Percentiles rank a stretch among this genome's conserved stretches.
Evolutionary conservation across 2,329 filamentous ascomycete genomes (phyloP).

Genomic region (Thielaviopsis ethacetica): DNA sequence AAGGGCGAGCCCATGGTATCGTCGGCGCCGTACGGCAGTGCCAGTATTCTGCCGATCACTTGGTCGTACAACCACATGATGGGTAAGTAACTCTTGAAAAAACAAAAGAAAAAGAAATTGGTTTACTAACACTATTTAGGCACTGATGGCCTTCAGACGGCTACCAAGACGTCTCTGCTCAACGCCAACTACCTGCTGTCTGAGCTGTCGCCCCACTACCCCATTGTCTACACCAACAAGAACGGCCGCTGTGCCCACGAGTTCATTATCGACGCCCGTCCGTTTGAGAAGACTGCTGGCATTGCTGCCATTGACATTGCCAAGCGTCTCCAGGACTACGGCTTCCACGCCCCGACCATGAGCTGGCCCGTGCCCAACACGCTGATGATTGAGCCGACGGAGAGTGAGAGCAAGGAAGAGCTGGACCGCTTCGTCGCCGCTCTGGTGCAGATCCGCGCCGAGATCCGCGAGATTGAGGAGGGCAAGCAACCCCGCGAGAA

Average conservation of each 20-base stretch:
- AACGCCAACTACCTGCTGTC: constrained; percentile 96
- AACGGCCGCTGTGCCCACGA: constrained; percentile 86
- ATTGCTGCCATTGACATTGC: constrained; percentile 90
- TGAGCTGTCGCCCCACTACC: constrained; percentile 70
- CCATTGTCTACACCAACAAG: constrained; percentile 84
- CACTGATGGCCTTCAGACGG: constrained; percentile 63
- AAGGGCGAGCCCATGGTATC: constrained; percentile 45
- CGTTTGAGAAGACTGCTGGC: constrained; percentile 67
- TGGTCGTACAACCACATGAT: constrained; percentile 95
- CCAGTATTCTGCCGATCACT: constrained; percentile 83
- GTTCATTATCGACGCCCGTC: constrained; percentile 82
- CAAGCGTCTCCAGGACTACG: constrained; percentile 92
- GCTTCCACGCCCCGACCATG: constrained; percentile 96
- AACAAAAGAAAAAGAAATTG: no score
- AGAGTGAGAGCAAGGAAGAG: constrained; percentile 82
- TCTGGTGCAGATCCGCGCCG: constrained; percentile 66
- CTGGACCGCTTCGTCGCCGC: constrained; percentile 88
- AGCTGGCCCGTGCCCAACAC: constrained; percentile 90
- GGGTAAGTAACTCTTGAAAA: constrained; percentile 38
- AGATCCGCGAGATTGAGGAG: constrained; percentile 72
- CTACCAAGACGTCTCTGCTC: constrained; percentile 81
- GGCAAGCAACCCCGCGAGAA: constrained; percentile 56
- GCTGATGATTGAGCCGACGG: constrained; percentile 95
- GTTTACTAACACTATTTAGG: constrained; percentile 18
- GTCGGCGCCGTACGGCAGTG: constrained; percentile 72